Evolutionary conservation across 345 rosid genomes (phyloP), one percentile per base, ranked within the genome.

Genomic region (Salix dunnii): DNA sequence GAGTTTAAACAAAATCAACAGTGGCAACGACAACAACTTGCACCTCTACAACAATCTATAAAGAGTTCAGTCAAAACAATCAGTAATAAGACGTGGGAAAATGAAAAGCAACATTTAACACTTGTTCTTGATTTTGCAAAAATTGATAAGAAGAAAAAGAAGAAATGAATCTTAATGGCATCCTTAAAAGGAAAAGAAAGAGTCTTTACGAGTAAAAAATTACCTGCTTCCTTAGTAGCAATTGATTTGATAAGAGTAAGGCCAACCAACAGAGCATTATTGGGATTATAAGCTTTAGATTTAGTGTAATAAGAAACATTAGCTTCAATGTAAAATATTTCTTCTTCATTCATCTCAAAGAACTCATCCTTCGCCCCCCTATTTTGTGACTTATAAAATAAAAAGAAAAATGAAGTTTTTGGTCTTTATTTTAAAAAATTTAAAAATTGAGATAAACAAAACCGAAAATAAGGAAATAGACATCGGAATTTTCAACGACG

Each of bases 181-280:
- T 33, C 4, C 40, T 25, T n/a, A 30, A 17, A 30, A 30, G 17
- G 21, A 65, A 65, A 64, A 65, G 36, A n/a, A n/a, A n/a, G 36
- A 13, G 49, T 20, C 3, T 42, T 16, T n/a, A 2, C 60, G 23
- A 17, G 18, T 12, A 6, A 58, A 68, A 73, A 33, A 75, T 82
- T 82, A 92, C 98, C 98, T 70, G 97, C 98, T 84, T 97, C 91
- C 77, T 87, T 90, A 30, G 93, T 90, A 40, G 81, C 90, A 80
- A 97, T 93, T 72, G 83, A 82, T 66, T 74, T 85, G 84, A 94
- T 91, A 72, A 94, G 94, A 25, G 97, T 90, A 74, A 94, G 92
- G 36, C 97, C 98, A 36, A 94, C 98, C 91, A 90, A 81, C 71
- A 90, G 70, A 71, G 92, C 86, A 75, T 82, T 80, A 10, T 79